Percentiles rank a stretch among this genome's conserved stretches.
phyloP scores from a whole-genome alignment of 2,329 filamentous ascomycete genomes.

The Colletotrichum scovillei region DNA sequence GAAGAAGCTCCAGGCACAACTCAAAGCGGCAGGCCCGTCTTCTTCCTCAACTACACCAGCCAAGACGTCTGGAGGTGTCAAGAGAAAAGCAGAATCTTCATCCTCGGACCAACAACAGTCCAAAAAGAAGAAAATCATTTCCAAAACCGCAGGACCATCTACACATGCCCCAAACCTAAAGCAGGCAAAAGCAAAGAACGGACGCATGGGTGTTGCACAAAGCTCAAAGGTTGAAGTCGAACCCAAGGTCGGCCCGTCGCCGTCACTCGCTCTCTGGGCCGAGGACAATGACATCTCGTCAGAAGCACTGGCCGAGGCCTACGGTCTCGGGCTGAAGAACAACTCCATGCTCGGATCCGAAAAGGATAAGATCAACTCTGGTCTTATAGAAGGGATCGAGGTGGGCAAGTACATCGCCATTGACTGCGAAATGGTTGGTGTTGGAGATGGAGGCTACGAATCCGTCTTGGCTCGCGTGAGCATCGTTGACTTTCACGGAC shows the following conservation, averaged over 20 bases:
- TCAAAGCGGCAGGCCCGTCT: slow-evolving; percentile 59
- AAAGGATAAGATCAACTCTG: slow-evolving; percentile 70
- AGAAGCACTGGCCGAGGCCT: slow-evolving; percentile 70
- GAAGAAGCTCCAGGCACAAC: slow-evolving; percentile 79
- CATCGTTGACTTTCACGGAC: slow-evolving; percentile 92
- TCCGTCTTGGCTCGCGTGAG: slow-evolving; percentile 88
- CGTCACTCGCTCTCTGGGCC: slow-evolving; percentile 69
- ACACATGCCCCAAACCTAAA: slow-evolving; percentile 33
- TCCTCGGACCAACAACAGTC: slow-evolving; percentile 40
- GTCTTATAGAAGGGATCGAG: slow-evolving; percentile 70
- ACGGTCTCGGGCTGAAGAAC: slow-evolving; percentile 64
- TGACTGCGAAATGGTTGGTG: slow-evolving; percentile 98
- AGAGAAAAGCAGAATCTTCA: slow-evolving; percentile 53
- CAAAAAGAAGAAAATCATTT: slow-evolving; percentile 45
- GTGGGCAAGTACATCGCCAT: slow-evolving; percentile 92
- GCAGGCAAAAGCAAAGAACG: slow-evolving; percentile 42
- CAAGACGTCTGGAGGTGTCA: slow-evolving; percentile 49
- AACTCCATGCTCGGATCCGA: slow-evolving; percentile 60
- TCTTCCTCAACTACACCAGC: slow-evolving; percentile 40
- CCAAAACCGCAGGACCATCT: slow-evolving; percentile 26
- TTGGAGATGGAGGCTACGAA: slow-evolving; percentile 75
- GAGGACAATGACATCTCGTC: slow-evolving; percentile 70
- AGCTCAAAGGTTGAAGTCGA: slow-evolving; percentile 58
- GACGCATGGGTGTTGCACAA: slow-evolving; percentile 67
- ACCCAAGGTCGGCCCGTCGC: slow-evolving; percentile 55